A percentile compares a stretch with the other conserved stretches of the same genome.
Evolutionary conservation across 148 eudicot species (phyloP).

Genomic region (Amaranthus hypochondriacus): DNA sequence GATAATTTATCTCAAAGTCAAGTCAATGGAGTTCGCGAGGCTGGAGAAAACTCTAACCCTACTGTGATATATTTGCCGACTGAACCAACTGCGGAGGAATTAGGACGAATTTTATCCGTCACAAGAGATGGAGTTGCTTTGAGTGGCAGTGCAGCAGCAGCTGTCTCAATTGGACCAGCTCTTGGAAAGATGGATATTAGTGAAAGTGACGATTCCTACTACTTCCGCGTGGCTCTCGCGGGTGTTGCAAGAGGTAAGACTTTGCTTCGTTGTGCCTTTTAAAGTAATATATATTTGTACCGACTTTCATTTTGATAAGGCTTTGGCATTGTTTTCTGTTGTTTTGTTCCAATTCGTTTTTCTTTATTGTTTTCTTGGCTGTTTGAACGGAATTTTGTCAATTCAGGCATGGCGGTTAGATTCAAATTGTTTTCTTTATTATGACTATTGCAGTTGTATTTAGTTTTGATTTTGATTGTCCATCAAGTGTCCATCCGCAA

Average conservation of each 20-base stretch:
- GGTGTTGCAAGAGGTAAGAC: conserved; percentile 60
- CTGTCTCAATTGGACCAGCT: conserved; percentile 46
- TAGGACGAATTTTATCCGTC: conserved; percentile 34
- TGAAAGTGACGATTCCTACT: conserved; percentile 47
- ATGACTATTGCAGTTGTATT: background rate
- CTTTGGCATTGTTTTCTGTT: background rate
- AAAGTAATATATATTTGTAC: background rate
- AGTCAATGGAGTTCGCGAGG: conserved; percentile 5
- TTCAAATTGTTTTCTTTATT: background rate
- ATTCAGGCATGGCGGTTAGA: background rate
- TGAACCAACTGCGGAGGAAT: conserved; percentile 36
- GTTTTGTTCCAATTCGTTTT: background rate
- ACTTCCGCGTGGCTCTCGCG: conserved; percentile 68
- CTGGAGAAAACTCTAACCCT: conserved; percentile 27
- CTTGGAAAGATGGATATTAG: conserved; percentile 54
- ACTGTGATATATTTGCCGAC: conserved; percentile 47
- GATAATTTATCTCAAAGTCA: background rate
- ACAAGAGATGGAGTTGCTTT: conserved; percentile 43
- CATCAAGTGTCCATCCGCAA: background rate
- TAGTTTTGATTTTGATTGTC: background rate
- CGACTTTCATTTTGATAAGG: background rate
- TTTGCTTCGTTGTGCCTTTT: conserved; percentile 13
- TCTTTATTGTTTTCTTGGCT: background rate
- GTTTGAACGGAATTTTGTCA: background rate
- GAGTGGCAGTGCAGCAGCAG: conserved; percentile 63